Conservation (phyloP, 2,329 filamentous ascomycete species). For the Neofusicoccum parvum region DNA sequence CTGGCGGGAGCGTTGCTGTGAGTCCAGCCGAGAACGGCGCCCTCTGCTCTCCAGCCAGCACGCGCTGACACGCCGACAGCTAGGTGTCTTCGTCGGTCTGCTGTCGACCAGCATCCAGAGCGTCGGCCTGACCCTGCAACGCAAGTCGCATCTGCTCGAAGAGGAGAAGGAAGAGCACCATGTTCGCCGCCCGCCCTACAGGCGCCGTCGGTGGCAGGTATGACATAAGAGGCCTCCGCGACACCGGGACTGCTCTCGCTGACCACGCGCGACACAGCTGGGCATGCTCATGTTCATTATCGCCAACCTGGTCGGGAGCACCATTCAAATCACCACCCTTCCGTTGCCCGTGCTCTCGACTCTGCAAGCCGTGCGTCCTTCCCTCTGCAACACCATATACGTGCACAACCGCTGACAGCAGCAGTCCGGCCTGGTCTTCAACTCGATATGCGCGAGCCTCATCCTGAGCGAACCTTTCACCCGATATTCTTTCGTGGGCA, state of each 20-base stretch:
- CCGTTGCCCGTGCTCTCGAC: conserved; percentile 93
- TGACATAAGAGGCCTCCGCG: neutral
- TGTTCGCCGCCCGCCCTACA: conserved; percentile 81
- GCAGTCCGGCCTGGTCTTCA: conserved; percentile 90
- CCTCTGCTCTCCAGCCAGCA: neutral
- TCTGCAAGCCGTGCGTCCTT: conserved; percentile 69
- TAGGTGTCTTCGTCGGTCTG: conserved; percentile 91
- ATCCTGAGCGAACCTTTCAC: conserved; percentile 95
- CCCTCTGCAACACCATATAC: neutral
- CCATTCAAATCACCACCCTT: conserved; percentile 94
- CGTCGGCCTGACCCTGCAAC: conserved; percentile 90
- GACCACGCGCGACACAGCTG: conserved; percentile 46
- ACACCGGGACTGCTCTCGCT: conserved; percentile 20
- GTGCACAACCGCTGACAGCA: conserved; percentile 22
- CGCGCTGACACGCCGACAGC: conserved; percentile 50
- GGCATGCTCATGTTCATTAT: conserved; percentile 98
- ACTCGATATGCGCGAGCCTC: conserved; percentile 93
- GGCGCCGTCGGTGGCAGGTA: conserved; percentile 87
- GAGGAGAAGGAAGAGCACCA: conserved; percentile 85
- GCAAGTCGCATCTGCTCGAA: conserved; percentile 97
- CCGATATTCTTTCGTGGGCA: conserved; percentile 87
- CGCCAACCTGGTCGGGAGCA: conserved; percentile 91
- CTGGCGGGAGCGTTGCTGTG: conserved; percentile 46
- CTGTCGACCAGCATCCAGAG: conserved; percentile 94
- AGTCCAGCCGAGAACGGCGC: conserved; percentile 25